These are phyloP conservation scores for Plectosphaerella plurivora DNA, from an alignment of 2,329 filamentous ascomycete genomes.

Conservation along the genomic window DNA sequence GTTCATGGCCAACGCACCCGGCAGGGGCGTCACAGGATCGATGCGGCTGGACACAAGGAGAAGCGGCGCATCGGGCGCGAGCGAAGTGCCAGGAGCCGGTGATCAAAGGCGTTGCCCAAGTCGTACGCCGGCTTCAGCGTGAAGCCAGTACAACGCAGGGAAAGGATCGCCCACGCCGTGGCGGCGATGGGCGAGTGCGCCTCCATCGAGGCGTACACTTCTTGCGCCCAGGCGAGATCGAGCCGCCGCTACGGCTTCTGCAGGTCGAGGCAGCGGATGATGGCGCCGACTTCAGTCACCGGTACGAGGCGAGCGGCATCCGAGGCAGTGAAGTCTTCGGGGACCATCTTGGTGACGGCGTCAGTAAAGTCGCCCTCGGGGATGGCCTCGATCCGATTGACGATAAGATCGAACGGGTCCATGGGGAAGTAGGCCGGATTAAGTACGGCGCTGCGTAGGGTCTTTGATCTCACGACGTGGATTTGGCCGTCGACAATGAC, in stretches of 20 bases:
- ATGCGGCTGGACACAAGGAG: slow-evolving; percentile 29
- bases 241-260: not conserved
- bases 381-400: not conserved
- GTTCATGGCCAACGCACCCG: slow-evolving; percentile 19
- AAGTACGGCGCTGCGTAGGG: not conserved
- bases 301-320: slow-evolving; percentile 20
- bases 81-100: slow-evolving; percentile 2
- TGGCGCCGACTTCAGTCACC: not conserved
- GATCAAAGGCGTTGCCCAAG: not conserved
- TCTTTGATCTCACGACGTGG: not conserved
- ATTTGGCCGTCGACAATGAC: slow-evolving; percentile 7
- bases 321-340: not conserved
- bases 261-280: not conserved
- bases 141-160: not conserved
- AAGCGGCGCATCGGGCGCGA: slow-evolving; percentile 26
- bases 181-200: not conserved
- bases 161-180: not conserved
- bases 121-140: not conserved
- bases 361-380: not conserved
- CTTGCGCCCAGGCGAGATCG: not conserved
- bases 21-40: slow-evolving; percentile 34
- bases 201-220: not conserved
- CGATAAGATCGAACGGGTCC: not conserved
- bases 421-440: not conserved
- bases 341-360: not conserved